Evolutionary conservation across 2,329 filamentous ascomycete species (phyloP).

Genomic region (Colletotrichum australisinense): DNA sequence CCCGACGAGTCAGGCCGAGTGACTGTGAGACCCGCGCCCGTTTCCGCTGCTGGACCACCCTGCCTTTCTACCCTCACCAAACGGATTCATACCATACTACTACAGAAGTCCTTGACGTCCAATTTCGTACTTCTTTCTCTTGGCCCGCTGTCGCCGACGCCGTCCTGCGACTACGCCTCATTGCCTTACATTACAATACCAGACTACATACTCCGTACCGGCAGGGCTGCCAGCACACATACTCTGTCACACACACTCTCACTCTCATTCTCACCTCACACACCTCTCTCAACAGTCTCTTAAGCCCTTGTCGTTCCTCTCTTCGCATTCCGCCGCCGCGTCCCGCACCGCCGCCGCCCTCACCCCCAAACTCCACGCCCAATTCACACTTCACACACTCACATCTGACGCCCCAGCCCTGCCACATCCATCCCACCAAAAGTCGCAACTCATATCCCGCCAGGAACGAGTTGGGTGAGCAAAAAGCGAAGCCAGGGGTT

Average conservation of each 20-base stretch:
- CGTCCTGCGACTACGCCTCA: not conserved
- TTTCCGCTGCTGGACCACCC: not conserved
- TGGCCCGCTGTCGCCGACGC: constrained; percentile 7
- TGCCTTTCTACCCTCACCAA: not conserved
- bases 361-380: not conserved
- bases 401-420: not conserved
- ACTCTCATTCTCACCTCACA: not conserved
- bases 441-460: constrained; percentile 1
- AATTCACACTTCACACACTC: not conserved
- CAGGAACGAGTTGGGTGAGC: not conserved
- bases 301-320: not conserved
- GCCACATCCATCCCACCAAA: not conserved
- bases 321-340: not conserved
- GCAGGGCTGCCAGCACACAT: no score
- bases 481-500: constrained; percentile 5
- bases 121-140: constrained; percentile 17
- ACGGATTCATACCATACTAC: not conserved
- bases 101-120: not conserved
- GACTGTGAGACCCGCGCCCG: constrained; percentile 16
- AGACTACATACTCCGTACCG: not conserved
- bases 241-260: no score
- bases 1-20: constrained; percentile 26
- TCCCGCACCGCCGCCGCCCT: not conserved
- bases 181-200: constrained; percentile 5
- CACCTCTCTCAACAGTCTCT: not conserved